Percentiles rank a stretch among this genome's conserved stretches.
Conservation (phyloP, 1,284 basidiomycete species). For the Golubevia pallescens region DNA sequence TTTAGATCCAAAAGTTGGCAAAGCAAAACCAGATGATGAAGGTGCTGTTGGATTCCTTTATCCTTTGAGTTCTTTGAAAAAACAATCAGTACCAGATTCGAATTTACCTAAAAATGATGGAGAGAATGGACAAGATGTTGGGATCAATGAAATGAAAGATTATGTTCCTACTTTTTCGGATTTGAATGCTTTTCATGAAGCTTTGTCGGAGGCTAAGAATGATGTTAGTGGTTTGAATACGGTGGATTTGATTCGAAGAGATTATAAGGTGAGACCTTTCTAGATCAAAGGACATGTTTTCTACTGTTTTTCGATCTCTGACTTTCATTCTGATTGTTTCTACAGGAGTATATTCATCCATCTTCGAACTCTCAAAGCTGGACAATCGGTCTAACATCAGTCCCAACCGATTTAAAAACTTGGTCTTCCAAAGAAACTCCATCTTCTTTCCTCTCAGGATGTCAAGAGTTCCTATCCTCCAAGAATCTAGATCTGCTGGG, state of each 20-base stretch:
- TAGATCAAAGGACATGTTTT: too few species aligned
- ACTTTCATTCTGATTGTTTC: too few species aligned
- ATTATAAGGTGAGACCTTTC: slow-evolving; percentile 37
- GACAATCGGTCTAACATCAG: too few species aligned
- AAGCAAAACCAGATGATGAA: slow-evolving; percentile 4
- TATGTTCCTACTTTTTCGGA: slow-evolving; percentile 12
- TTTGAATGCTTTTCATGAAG: slow-evolving; percentile 23
- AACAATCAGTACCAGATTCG: slow-evolving; percentile 11
- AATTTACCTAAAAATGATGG: slow-evolving; percentile 6
- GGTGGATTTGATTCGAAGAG: slow-evolving; percentile 31
- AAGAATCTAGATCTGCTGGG: too few species aligned
- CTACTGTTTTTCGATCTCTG: too few species aligned
- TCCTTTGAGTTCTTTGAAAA: neutral
- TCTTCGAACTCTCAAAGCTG: too few species aligned
- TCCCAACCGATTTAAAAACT: too few species aligned
- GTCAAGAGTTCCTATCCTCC: too few species aligned
- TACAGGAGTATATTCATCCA: too few species aligned
- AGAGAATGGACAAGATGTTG: slow-evolving; percentile 3
- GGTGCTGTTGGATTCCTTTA: neutral
- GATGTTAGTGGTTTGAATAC: slow-evolving; percentile 29
- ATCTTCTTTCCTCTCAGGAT: too few species aligned
- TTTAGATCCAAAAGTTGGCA: neutral
- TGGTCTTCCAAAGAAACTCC: too few species aligned
- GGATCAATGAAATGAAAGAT: too few species aligned
- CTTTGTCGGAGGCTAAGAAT: slow-evolving; percentile 25